Evolutionary conservation across 2,329 filamentous ascomycete genomes (phyloP), one percentile per base, ranked within the genome.

Genomic region (Xylaria sp.): DNA sequence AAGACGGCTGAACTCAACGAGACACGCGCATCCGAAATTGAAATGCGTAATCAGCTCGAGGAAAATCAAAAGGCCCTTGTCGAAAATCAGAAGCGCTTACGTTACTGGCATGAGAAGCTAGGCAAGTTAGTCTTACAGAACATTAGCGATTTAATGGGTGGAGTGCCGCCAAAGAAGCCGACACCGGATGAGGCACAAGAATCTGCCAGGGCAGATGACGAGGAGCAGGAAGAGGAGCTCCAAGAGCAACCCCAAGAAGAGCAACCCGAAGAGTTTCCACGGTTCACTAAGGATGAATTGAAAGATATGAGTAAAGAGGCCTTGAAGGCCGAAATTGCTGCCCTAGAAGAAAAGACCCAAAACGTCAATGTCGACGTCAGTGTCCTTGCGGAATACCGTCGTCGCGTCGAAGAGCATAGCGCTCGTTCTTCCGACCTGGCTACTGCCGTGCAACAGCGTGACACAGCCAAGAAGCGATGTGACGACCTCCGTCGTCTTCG

Each of bases 31-130:
- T 82, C 90, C 3, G 95, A 99, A 76, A 97, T 99, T 63, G 95
- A 99, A 77, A 97, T 98, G 93, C 90, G 91, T 65, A 98, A 98
- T 78, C 96, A 96, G 79, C 88, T 99, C 1, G 95, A 98, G 73
- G 94, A 98, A 73, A 95, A 94, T 75, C 91, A 97, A 68, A 99
- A 99, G 78, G 86, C 89, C 9, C 84, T 98, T 13, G 77, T 80
- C 0, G 94, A 98, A 72, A 97, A 96, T 76, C 88, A 96, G 75
- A 93, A 91, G 77, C 88, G 91, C 62, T 84, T 91, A 40, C 85
- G 83, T 37, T 92, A 97, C 79, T 98, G 93, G 93, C 82, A 93
- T 56, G 92, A 97, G 62, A 97, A 98, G 79, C 81, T 96, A 8
- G 83, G 84, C 54, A 98, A 97, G 79, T 85, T 99, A 25, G 79